Percentiles rank a stretch among this genome's conserved stretches.
These are phyloP conservation scores for Megacollybia platyphylla DNA, from an alignment of 1,284 basidiomycete genomes.

Conservation along the genomic window DNA sequence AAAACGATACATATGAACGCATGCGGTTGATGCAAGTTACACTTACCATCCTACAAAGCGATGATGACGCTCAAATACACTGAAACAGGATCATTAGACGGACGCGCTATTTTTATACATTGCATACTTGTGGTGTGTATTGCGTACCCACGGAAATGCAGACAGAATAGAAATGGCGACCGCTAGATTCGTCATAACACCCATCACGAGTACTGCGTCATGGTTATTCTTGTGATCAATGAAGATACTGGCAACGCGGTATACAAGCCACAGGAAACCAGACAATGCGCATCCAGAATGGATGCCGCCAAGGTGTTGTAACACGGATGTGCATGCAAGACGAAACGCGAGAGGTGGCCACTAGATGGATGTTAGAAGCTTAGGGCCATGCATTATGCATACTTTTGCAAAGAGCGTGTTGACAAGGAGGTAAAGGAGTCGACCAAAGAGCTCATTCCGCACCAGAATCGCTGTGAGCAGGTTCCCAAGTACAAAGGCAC, in stretches of 20 bases:
- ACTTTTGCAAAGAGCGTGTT: slow-evolving; percentile 56
- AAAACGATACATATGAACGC: slow-evolving; percentile 7
- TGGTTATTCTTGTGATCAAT: slow-evolving; percentile 40
- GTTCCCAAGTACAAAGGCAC: slow-evolving; percentile 50
- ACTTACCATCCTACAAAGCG: slow-evolving; percentile 58
- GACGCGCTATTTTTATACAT: neutral
- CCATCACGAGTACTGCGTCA: slow-evolving; percentile 41
- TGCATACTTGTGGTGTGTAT: slow-evolving; percentile 54
- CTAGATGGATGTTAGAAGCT: slow-evolving; percentile 16
- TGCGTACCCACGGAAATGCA: slow-evolving; percentile 55
- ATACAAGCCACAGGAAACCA: slow-evolving; percentile 52
- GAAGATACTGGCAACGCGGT: slow-evolving; percentile 39
- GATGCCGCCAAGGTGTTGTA: slow-evolving; percentile 60
- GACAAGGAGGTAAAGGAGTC: slow-evolving; percentile 41
- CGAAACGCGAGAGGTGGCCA: slow-evolving; percentile 55
- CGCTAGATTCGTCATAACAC: slow-evolving; percentile 42
- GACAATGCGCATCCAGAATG: slow-evolving; percentile 60
- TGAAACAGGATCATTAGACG: slow-evolving; percentile 11
- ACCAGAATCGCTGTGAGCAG: slow-evolving; percentile 37
- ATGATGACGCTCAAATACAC: slow-evolving; percentile 58
- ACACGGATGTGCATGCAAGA: slow-evolving; percentile 43
- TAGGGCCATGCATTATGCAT: neutral
- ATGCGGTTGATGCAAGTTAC: slow-evolving; percentile 7
- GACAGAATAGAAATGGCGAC: slow-evolving; percentile 46
- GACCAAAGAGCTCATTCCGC: slow-evolving; percentile 50